These are phyloP conservation scores for Russula griseocarnosa DNA, from an alignment of 768 basidiomycete genomes.

Conservation along the genomic window DNA sequence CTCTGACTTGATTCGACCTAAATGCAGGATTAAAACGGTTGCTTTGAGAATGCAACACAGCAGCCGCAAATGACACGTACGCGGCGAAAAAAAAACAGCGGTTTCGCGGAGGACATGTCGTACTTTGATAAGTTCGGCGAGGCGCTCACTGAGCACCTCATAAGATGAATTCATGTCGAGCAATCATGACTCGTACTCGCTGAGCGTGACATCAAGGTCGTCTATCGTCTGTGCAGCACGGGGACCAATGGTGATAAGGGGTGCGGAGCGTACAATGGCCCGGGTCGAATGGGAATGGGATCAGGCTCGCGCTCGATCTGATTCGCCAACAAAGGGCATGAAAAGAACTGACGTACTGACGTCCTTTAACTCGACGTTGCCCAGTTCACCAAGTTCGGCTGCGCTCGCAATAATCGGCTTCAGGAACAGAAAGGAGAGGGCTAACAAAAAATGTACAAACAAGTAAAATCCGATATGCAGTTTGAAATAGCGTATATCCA, in stretches of 20 bases:
- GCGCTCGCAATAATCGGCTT: no score
- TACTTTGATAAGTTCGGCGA: slow-evolving; percentile 86
- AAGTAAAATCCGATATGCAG: no score
- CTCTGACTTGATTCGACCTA: slow-evolving; percentile 75
- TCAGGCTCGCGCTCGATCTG: slow-evolving; percentile 88
- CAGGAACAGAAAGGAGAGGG: no score
- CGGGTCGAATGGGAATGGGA: slow-evolving; percentile 76
- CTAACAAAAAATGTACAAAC: no score
- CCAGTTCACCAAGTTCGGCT: slow-evolving; percentile 92
- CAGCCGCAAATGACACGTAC: slow-evolving; percentile 39
- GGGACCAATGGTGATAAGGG: slow-evolving; percentile 85
- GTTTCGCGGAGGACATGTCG: slow-evolving; percentile 93
- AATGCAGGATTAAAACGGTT: background rate
- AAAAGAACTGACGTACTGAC: slow-evolving; percentile 53
- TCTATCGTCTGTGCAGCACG: slow-evolving; percentile 91
- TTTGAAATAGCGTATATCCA: no score
- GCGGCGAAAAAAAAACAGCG: slow-evolving; percentile 90
- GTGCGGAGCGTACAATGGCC: slow-evolving; percentile 74
- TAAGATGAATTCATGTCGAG: slow-evolving; percentile 91
- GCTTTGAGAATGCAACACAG: background rate
- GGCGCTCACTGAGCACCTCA: slow-evolving; percentile 79
- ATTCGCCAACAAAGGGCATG: slow-evolving; percentile 65
- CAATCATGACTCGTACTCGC: slow-evolving; percentile 81
- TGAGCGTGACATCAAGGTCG: slow-evolving; percentile 82
- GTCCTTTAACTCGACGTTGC: slow-evolving; percentile 96